Base-by-base conservation (phyloP, 2,329 filamentous ascomycete genomes). In the Geosmithia morbida region DNA sequence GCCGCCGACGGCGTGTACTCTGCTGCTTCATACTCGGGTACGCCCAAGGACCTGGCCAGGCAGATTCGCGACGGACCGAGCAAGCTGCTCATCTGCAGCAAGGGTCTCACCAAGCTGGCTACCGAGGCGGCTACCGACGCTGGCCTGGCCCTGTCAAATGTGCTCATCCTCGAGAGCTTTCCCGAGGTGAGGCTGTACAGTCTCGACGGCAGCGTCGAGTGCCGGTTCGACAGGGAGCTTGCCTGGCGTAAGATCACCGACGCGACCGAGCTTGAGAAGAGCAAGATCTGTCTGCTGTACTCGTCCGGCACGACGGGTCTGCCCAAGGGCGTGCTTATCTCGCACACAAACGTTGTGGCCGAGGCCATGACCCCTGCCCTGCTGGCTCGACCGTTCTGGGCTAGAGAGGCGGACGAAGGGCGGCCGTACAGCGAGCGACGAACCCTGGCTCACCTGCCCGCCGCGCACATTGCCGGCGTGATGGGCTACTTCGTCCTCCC, bases 1-100 rank as follows among this genome's bases (percentile, higher is more conserved):
- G 77, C 73, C 3, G 75, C 76, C 2, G 76, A 71, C 1, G 78
- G 75, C 17, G 68, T 81, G 22, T 81, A 76, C 53, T 75, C 73
- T 7, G 70, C 74, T 5, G 74, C 74, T 0, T 72, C 67, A 44
- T 65, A 73, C 0, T 65, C 68, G 0, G 69, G 66, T 5, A 77
- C 75, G 0, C 61, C 67, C 0, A 54, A 61, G 2, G 77, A 81
- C 22, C 58, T 81, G 8, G 66, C 67, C 2, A 64, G 70, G 37
- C 66, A 71, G 54, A 54, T 69, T 29, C 52, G 52, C 1, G 62
- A 70, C 43, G 66, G 66, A 0, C 57, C 58, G 1, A 61, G 60
- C 11, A 63, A 59, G 30, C 48, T 70, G 8, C 52, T 72, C 16
- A 52, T 71, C 46, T 73, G 73, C 56, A 69, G 68, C 41, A 65